Conservation (phyloP, 805 yeast genomes). For the Wickerhamiella australiensis region DNA sequence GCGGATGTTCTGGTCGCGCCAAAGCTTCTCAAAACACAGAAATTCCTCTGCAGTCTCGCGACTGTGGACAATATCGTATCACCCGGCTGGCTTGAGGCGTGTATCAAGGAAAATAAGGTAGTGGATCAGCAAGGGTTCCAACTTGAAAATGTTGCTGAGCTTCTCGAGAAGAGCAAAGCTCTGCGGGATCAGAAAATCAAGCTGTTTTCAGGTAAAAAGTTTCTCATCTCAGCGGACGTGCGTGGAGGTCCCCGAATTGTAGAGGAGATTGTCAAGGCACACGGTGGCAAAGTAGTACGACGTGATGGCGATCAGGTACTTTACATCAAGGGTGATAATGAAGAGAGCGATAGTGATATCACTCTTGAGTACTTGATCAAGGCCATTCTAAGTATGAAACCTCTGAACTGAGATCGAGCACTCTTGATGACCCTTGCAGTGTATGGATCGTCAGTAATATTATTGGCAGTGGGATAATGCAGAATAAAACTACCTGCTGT, state of each 20-base stretch:
- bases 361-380: constrained; percentile 16
- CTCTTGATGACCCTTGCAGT: too few relatives aligned
- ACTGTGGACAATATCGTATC: constrained; percentile 29
- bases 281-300: constrained; percentile 37
- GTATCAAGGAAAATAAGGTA: constrained; percentile 16
- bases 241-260: constrained; percentile 51
- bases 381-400: constrained; percentile 19
- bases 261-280: constrained; percentile 44
- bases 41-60: constrained; percentile 62
- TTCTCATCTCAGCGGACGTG: constrained; percentile 46
- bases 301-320: not conserved
- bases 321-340: constrained; percentile 14
- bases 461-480: too few relatives aligned
- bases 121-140: constrained; percentile 21
- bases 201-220: constrained; percentile 38
- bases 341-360: constrained; percentile 4
- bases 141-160: constrained; percentile 14
- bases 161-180: constrained; percentile 13
- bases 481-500: too few relatives aligned
- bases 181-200: constrained; percentile 15
- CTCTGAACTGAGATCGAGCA: not conserved
- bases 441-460: too few relatives aligned
- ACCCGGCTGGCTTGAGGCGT: constrained; percentile 23
- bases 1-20: constrained; percentile 53
- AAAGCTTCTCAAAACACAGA: constrained; percentile 70